phyloP scores from a whole-genome alignment of 495 filamentous ascomycete species.

The Daldinia childiae region DNA sequence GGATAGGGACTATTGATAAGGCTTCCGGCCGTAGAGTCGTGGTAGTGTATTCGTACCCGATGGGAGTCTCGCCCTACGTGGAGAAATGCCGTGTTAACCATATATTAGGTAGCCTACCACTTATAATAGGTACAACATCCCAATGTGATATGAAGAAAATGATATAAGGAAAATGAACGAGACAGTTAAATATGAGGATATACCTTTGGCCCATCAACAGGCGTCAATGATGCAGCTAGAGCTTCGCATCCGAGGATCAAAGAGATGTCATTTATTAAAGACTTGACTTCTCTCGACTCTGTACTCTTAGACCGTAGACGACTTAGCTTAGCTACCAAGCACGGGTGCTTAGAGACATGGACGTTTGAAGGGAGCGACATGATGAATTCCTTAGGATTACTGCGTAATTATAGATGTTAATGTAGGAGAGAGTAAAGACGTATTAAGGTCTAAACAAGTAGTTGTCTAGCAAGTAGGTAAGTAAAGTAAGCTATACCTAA shows the following conservation, averaged over 20 bases:
- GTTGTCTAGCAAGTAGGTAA: too few species aligned
- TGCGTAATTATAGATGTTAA: neutral
- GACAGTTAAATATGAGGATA: slow-evolving; percentile 17
- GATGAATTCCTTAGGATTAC: slow-evolving; percentile 16
- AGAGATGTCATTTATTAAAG: slow-evolving; percentile 84
- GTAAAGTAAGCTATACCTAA: too few species aligned
- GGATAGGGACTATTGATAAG: slow-evolving; percentile 88
- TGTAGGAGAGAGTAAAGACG: neutral
- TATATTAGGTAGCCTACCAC: neutral
- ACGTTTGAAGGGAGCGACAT: slow-evolving; percentile 71
- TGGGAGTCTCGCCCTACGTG: slow-evolving; percentile 73
- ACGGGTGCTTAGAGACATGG: slow-evolving; percentile 86
- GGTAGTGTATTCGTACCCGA: slow-evolving; percentile 75
- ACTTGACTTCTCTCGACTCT: slow-evolving; percentile 78
- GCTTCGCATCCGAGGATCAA: slow-evolving; percentile 86
- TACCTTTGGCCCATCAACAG: slow-evolving; percentile 57
- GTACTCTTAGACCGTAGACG: slow-evolving; percentile 80
- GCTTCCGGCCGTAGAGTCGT: slow-evolving; percentile 65
- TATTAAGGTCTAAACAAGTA: neutral
- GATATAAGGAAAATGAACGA: neutral
- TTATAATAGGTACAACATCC: neutral
- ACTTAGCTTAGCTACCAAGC: slow-evolving; percentile 86
- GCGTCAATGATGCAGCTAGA: slow-evolving; percentile 69
- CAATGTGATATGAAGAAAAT: neutral
- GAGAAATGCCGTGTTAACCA: slow-evolving; percentile 12